A percentile compares a stretch with the other conserved stretches of the same genome.
Conservation (phyloP, 2,329 filamentous ascomycete species). For the Colletotrichum neosansevieriae region DNA sequence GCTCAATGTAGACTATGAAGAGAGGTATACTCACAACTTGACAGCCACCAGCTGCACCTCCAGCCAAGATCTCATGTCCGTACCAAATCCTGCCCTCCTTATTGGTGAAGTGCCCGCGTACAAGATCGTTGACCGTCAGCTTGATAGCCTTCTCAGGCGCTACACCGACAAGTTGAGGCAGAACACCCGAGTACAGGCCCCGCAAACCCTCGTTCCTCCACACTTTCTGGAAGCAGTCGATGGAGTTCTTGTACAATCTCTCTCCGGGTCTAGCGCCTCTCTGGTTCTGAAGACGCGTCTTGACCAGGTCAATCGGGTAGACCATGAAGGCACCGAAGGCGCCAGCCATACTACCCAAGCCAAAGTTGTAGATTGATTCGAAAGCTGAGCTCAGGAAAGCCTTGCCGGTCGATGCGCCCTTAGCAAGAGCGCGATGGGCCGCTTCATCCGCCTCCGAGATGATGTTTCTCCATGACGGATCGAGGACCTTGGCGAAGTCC, state of each 20-base stretch:
- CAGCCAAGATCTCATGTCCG: slow-evolving; percentile 82
- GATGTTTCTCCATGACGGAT: slow-evolving; percentile 87
- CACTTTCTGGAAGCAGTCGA: slow-evolving; percentile 95
- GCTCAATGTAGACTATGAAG: not conserved
- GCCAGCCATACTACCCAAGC: slow-evolving; percentile 87
- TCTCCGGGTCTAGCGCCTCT: slow-evolving; percentile 85
- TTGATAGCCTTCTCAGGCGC: slow-evolving; percentile 99
- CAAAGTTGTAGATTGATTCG: slow-evolving; percentile 91
- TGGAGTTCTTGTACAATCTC: slow-evolving; percentile 93
- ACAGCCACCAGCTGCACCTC: slow-evolving; percentile 90
- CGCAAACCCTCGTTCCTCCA: slow-evolving; percentile 90
- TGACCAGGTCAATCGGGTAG: slow-evolving; percentile 98
- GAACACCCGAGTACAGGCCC: slow-evolving; percentile 92
- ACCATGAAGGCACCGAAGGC: slow-evolving; percentile 99
- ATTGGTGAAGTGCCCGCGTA: slow-evolving; percentile 80
- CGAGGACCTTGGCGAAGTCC: slow-evolving; percentile 95
- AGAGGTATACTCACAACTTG: slow-evolving; percentile 81
- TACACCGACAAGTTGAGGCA: slow-evolving; percentile 95
- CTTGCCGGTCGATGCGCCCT: slow-evolving; percentile 61
- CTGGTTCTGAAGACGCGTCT: slow-evolving; percentile 99
- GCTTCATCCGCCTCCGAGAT: slow-evolving; percentile 63
- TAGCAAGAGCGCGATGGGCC: slow-evolving; percentile 49
- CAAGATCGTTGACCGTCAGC: slow-evolving; percentile 96
- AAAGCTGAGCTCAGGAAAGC: slow-evolving; percentile 71
- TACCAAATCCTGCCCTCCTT: slow-evolving; percentile 79